These are phyloP conservation scores for Penicillium brevicompactum DNA, from an alignment of 2,329 filamentous ascomycete species.

Conservation along the genomic window DNA sequence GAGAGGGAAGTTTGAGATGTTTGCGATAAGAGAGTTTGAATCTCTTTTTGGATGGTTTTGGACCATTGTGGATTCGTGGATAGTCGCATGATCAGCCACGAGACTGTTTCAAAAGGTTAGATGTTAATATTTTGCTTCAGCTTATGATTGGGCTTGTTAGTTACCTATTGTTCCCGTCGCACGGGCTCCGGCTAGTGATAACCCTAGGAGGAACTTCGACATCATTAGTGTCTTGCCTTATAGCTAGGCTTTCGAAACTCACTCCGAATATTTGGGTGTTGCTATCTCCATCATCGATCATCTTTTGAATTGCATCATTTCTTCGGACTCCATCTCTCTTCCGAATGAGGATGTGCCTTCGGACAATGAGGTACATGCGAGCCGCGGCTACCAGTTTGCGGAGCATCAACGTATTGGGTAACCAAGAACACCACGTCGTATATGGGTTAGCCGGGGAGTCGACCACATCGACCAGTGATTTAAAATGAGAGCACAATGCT, in stretches of 20 bases:
- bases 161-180: slow-evolving; percentile 7
- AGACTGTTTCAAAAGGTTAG: background rate
- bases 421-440: slow-evolving; percentile 3
- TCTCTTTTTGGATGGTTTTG: slow-evolving; percentile 1
- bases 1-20: slow-evolving; percentile 1
- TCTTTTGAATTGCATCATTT: slow-evolving; percentile 9
- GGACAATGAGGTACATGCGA: background rate
- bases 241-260: background rate
- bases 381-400: slow-evolving; percentile 1
- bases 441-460: slow-evolving; percentile 7
- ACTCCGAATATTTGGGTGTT: slow-evolving; percentile 5
- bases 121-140: background rate
- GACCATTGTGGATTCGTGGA: slow-evolving; percentile 5
- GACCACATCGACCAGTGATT: slow-evolving; percentile 5
- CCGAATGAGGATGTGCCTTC: background rate
- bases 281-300: slow-evolving; percentile 10
- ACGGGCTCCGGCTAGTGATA: slow-evolving; percentile 8
- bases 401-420: slow-evolving; percentile 1
- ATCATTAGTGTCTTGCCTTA: background rate
- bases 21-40: background rate
- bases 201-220: background rate
- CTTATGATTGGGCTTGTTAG: background rate
- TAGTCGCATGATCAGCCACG: slow-evolving; percentile 13
- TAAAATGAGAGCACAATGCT: slow-evolving; percentile 4
- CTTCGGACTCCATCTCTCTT: background rate